phyloP scores from a whole-genome alignment of 148 eudicot species.

The Simmondsia chinensis region DNA sequence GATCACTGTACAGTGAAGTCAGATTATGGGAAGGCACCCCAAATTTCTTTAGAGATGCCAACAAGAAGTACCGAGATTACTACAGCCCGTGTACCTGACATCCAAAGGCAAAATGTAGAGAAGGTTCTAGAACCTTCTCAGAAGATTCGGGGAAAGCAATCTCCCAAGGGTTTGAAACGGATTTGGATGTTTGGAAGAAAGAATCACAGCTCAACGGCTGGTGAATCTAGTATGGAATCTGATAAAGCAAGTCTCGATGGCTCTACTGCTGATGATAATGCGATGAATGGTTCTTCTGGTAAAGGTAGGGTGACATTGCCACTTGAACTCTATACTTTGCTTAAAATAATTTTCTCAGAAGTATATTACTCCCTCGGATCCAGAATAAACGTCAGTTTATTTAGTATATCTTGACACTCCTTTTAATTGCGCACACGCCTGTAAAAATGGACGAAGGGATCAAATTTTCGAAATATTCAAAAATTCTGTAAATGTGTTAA shows the following conservation, averaged over 20 bases:
- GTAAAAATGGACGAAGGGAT: no score
- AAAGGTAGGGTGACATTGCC: conserved; percentile 52
- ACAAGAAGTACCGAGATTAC: conserved; percentile 16
- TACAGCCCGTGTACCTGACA: conserved; percentile 33
- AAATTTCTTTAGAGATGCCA: conserved; percentile 17
- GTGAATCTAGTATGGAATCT: conserved; percentile 37
- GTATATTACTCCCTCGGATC: neutral
- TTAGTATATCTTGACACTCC: no score
- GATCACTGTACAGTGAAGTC: conserved; percentile 51
- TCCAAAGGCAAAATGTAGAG: conserved; percentile 25
- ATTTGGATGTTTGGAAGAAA: conserved; percentile 73
- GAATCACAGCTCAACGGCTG: conserved; percentile 37
- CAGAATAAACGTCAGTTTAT: no score
- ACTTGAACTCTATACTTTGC: neutral
- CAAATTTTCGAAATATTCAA: no score
- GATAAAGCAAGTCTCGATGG: conserved; percentile 35
- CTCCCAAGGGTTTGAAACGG: conserved; percentile 75
- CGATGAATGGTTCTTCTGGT: conserved; percentile 33
- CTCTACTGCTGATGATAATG: conserved; percentile 21
- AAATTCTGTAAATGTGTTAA: no score
- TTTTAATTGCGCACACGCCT: no score
- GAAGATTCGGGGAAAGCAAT: conserved; percentile 49
- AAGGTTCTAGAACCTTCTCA: conserved; percentile 33
- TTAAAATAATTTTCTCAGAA: neutral
- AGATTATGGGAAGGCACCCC: conserved; percentile 49